Evolutionary conservation across 257 asterid genomes (phyloP), one percentile per base, ranked within the genome.

Genomic region (Striga asiatica): DNA sequence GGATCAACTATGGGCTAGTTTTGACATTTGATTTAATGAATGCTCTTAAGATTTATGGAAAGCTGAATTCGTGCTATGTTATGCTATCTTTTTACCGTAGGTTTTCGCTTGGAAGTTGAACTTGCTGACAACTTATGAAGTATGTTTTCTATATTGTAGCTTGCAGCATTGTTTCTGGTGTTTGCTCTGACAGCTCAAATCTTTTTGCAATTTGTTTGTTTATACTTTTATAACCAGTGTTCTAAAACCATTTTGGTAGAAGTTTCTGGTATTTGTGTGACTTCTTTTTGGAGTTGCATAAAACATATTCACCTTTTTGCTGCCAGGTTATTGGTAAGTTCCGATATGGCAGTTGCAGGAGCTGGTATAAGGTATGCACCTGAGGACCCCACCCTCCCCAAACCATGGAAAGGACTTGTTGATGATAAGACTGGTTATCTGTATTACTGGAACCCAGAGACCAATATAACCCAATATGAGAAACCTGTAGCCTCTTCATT

Each of bases 381-480:
- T 10, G 99, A 92, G 71, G 99, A 92, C 66, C 85, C 95, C 29
- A 70, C 84, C 59, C 94, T 92, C 56, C 99, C 97, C 16, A 92
- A 79, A 66, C 99, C 99, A 17, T 92, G 99, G 99, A 81, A 61
- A 74, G 97, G 94, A 29, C 73, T 92, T 25, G 86, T 92, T 56
- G 99, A 92, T 70, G 84, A 75, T 24, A 82, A 71, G 57, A 92
- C 99, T 58, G 94, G 95, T 35, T 88, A 77, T 73, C 67, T 92
- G 10, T 92, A 92, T 77, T 92, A 41, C 79, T 88, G 99, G 99
- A 92, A 92, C 62, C 99, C 94, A 16, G 99, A 82, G 72, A 92
- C 95, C 61, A 88, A 92, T 61, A 76, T 60, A 53, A 92, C 99
- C 25, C 99, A 92, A 59, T 92, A 92, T 41, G 99, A 88, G 73